phyloP scores from a whole-genome alignment of 805 yeast species.

The Candida taoyuanica region DNA sequence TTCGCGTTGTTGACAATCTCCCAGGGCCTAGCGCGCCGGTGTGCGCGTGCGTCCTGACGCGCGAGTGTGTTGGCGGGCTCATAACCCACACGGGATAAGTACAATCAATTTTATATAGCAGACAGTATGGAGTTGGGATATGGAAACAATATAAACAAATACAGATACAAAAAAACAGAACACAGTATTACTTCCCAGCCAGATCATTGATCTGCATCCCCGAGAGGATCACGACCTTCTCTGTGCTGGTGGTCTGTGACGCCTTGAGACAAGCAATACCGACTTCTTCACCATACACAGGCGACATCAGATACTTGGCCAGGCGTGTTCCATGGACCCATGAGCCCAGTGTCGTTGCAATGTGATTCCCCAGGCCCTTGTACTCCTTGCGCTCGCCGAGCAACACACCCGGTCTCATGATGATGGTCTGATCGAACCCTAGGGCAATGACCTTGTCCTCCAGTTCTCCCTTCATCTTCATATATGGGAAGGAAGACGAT shows the following conservation, averaged over 20 bases:
- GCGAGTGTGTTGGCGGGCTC: too few relatives aligned
- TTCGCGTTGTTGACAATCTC: too few relatives aligned
- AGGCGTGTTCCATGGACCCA: conserved; percentile 32
- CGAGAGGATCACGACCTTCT: conserved; percentile 29
- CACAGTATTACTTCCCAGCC: too few relatives aligned
- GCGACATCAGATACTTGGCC: conserved; percentile 33
- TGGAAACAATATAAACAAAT: too few relatives aligned
- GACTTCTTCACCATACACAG: conserved; percentile 63
- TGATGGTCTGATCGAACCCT: conserved; percentile 65
- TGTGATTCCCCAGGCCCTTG: conserved; percentile 35
- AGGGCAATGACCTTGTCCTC: conserved; percentile 63
- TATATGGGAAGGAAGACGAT: conserved; percentile 54
- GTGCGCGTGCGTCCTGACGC: too few relatives aligned
- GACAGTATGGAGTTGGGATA: too few relatives aligned
- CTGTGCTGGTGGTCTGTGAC: conserved; percentile 19
- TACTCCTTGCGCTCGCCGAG: conserved; percentile 54
- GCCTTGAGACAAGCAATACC: conserved; percentile 49
- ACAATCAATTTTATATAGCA: too few relatives aligned
- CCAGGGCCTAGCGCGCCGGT: too few relatives aligned
- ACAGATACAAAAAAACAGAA: too few relatives aligned
- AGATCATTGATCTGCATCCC: conserved; percentile 24
- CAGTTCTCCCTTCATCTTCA: conserved; percentile 67
- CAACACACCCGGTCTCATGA: conserved; percentile 73
- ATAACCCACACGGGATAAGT: too few relatives aligned
- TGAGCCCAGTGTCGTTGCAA: conserved; percentile 27